Evolutionary conservation across 495 filamentous ascomycete species (phyloP).

Genomic region (Xylaria cubensis): DNA sequence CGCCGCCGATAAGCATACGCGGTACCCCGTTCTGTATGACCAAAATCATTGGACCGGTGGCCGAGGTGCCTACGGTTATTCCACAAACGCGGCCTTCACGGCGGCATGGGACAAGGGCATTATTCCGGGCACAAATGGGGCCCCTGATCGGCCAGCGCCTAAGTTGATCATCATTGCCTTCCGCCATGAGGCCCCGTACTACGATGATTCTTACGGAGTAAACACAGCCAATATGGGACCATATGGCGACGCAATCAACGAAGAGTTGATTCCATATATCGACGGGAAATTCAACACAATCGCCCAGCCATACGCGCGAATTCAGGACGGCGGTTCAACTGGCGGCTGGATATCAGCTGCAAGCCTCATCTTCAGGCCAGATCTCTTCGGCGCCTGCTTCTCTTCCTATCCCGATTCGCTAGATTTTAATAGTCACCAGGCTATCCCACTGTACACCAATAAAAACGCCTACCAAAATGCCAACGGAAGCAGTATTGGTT

Average conservation of each 20-base stretch:
- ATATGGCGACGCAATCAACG: constrained; percentile 27
- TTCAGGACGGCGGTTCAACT: constrained; percentile 28
- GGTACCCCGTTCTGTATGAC: constrained; percentile 25
- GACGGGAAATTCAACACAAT: constrained; percentile 24
- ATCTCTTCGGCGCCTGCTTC: constrained; percentile 29
- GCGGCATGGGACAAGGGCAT: constrained; percentile 24
- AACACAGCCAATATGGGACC: constrained; percentile 28
- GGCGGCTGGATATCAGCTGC: constrained; percentile 26
- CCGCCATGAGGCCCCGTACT: constrained; percentile 28
- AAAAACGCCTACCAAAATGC: constrained; percentile 24
- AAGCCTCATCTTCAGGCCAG: constrained; percentile 24
- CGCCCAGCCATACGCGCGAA: constrained; percentile 25
- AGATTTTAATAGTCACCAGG: constrained; percentile 24
- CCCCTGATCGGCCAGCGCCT: constrained; percentile 16
- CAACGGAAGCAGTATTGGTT: constrained; percentile 17
- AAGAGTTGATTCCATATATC: constrained; percentile 25
- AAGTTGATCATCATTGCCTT: constrained; percentile 28
- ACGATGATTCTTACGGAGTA: constrained; percentile 27
- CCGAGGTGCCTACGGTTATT: constrained; percentile 14
- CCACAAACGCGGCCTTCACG: constrained; percentile 13
- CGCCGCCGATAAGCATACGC: constrained; percentile 23
- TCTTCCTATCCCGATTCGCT: constrained; percentile 26
- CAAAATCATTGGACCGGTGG: constrained; percentile 30
- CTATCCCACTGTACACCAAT: constrained; percentile 25
- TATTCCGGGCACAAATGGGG: constrained; percentile 16